These are phyloP conservation scores for Xerocomellus amylosporus DNA, from an alignment of 768 basidiomycete genomes.

Conservation along the genomic window DNA sequence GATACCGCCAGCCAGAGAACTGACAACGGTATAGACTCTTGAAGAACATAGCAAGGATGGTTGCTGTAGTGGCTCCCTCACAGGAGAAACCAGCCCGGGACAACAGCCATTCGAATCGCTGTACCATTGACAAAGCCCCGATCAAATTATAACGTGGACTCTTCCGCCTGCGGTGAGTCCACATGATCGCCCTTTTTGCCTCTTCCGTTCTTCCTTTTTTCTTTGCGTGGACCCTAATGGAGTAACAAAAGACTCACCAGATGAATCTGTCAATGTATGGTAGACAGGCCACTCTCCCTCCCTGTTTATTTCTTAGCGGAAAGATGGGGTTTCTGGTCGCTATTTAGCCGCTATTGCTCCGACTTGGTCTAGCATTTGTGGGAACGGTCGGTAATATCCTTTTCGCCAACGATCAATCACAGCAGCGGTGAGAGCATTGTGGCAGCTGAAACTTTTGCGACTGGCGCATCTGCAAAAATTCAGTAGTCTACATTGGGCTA, in stretches of 20 bases:
- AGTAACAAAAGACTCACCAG: too few species aligned
- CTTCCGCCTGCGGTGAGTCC: too few species aligned
- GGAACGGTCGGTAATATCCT: not conserved
- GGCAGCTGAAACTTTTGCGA: not conserved
- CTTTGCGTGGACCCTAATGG: too few species aligned
- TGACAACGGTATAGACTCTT: too few species aligned
- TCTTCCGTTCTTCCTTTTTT: too few species aligned
- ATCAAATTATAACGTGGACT: not conserved
- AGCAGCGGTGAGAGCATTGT: slow-evolving; percentile 7
- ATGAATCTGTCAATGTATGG: not conserved
- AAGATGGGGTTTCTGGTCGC: not conserved
- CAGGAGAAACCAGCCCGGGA: not conserved
- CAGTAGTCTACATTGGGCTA: too few species aligned
- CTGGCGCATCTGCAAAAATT: too few species aligned
- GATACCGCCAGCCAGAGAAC: too few species aligned
- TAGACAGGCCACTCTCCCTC: not conserved
- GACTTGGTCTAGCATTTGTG: not conserved
- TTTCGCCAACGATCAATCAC: not conserved
- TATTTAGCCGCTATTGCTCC: not conserved
- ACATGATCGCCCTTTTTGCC: too few species aligned
- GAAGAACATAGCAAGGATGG: too few species aligned
- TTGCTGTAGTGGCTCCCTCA: too few species aligned
- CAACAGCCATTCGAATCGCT: not conserved
- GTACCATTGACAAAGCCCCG: not conserved
- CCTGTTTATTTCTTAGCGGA: not conserved